Conservation (phyloP, 225 moss, liverwort and hornwort genomes). For the Polytrichum formosum region DNA sequence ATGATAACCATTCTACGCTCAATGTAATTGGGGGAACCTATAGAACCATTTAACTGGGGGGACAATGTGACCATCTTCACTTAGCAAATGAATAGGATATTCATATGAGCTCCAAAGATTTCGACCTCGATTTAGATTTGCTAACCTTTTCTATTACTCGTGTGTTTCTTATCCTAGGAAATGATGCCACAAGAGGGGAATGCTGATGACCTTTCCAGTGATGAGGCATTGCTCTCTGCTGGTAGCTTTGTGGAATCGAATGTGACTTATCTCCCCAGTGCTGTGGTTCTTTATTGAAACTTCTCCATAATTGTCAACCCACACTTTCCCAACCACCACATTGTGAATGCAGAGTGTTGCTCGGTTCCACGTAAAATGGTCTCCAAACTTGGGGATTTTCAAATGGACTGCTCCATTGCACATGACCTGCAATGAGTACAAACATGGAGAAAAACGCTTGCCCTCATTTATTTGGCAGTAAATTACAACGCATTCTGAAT, state of each 20-base stretch:
- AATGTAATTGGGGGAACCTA: too few species aligned
- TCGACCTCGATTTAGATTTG: too few species aligned
- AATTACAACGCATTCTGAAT: slow-evolving; percentile 4
- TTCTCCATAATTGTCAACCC: slow-evolving; percentile 99
- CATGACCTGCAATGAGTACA: slow-evolving; percentile 49
- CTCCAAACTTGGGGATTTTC: slow-evolving; percentile 70
- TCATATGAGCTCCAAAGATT: too few species aligned
- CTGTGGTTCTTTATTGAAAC: slow-evolving; percentile 75
- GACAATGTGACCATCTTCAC: too few species aligned
- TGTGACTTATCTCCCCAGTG: slow-evolving; percentile 74
- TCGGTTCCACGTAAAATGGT: slow-evolving; percentile 90
- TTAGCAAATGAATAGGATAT: too few species aligned
- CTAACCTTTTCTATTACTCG: too few species aligned
- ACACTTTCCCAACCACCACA: slow-evolving; percentile 88
- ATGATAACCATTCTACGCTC: too few species aligned
- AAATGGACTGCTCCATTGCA: slow-evolving; percentile 75
- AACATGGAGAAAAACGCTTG: slow-evolving; percentile 5
- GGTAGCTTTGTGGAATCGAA: slow-evolving; percentile 89
- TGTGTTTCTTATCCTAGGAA: too few species aligned
- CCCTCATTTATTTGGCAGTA: slow-evolving; percentile 5
- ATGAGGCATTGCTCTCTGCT: slow-evolving; percentile 89
- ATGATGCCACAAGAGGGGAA: too few species aligned
- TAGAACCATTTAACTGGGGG: too few species aligned
- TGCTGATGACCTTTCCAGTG: slow-evolving; percentile 66
- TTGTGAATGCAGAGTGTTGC: slow-evolving; percentile 96